Conservation (phyloP, 169 alveolate species). For the Eimeria sp. region DNA sequence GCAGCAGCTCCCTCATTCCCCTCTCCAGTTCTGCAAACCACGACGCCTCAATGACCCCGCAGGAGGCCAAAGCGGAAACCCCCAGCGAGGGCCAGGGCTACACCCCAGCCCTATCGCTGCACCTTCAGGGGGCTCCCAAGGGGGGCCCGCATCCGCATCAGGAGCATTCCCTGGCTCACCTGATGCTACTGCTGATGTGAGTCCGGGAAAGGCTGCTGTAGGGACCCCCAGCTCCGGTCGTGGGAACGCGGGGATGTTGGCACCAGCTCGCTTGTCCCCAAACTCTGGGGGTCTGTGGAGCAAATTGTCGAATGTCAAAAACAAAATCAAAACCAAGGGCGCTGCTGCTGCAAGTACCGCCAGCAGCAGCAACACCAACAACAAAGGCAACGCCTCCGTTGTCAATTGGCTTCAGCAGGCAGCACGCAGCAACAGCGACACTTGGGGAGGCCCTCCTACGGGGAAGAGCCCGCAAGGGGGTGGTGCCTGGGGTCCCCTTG, state of each 20-base stretch:
- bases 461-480: neutral
- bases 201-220: neutral
- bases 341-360: neutral
- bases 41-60: neutral
- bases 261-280: neutral
- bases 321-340: neutral
- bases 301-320: neutral
- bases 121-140: neutral
- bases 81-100: neutral
- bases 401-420: slow-evolving; percentile 35
- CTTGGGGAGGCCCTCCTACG: neutral
- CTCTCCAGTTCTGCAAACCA: slow-evolving; percentile 37
- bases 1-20: slow-evolving; percentile 13
- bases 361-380: neutral
- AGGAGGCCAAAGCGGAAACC: neutral
- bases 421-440: slow-evolving; percentile 57
- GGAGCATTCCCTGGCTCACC: neutral
- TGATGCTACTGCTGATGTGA: slow-evolving; percentile 2
- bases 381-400: neutral
- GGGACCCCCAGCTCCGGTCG: slow-evolving; percentile 16
- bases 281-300: slow-evolving; percentile 52
- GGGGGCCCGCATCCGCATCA: neutral
- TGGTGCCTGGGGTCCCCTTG: slow-evolving; percentile 5
- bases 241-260: neutral
- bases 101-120: neutral